Conservation (phyloP, 2,329 filamentous ascomycete genomes). For the Fusarium sp. region DNA sequence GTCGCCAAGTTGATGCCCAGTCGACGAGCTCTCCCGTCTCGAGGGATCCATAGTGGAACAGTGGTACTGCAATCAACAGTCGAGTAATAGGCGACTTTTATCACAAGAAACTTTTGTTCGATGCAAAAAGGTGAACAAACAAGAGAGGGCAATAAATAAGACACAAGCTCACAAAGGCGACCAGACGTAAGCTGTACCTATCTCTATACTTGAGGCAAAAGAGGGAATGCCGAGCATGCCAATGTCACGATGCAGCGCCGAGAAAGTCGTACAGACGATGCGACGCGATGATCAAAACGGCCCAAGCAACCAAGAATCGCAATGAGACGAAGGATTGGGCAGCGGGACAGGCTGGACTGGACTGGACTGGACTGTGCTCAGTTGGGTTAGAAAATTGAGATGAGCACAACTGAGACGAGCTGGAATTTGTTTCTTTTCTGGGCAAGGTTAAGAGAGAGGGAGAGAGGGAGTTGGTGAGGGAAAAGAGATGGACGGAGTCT, state of each 20-base stretch:
- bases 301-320: constrained; percentile 18
- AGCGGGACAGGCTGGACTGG: neutral
- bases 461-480: neutral
- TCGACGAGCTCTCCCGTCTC: constrained; percentile 46
- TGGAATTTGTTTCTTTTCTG: constrained; percentile 14
- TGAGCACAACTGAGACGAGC: constrained; percentile 9
- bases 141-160: constrained; percentile 2
- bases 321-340: constrained; percentile 11
- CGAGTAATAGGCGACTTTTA: constrained; percentile 3
- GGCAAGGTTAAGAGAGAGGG: neutral
- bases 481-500: constrained; percentile 18
- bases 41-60: constrained; percentile 56
- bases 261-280: constrained; percentile 24
- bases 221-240: constrained; percentile 44
- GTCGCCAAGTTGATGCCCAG: constrained; percentile 50
- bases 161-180: constrained; percentile 3
- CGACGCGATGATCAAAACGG: constrained; percentile 24
- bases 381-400: constrained; percentile 20
- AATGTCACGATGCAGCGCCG: constrained; percentile 35
- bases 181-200: constrained; percentile 12
- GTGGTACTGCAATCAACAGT: constrained; percentile 8
- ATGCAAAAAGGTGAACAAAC: constrained; percentile 7
- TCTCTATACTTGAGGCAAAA: constrained; percentile 22
- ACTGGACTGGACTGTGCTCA: neutral
- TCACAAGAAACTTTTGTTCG: constrained; percentile 14